Base-by-base conservation (phyloP, 148 eudicot species). In the Amaranthus hypochondriacus region DNA sequence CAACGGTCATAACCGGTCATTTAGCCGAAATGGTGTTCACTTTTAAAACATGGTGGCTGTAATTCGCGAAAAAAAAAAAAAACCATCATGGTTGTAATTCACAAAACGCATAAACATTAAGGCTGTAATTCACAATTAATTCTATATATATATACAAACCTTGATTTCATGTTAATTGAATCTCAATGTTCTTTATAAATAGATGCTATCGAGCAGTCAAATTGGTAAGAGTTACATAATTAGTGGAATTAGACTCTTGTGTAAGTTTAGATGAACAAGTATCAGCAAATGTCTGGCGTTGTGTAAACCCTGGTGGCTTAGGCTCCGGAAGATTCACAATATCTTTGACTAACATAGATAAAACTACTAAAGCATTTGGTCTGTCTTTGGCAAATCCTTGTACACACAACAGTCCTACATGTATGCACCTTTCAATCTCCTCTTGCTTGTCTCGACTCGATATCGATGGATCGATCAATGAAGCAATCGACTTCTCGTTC, bases 331-430 rank as follows among this genome's bases (percentile, higher is more conserved):
- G 69, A 12, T 57, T 75, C 42, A 66, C 60, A 15, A 44, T 80
- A 50, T 57, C 78, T 55, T 71, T 67, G 48, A 63, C 73, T 56
- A 83, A 49, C 81, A 80, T 74, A 9, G 68, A 52, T 53, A 80
- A 18, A 21, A 83, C 81, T 39, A 64, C 64, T 1, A 81, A 67
- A 76, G 81, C 80, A 68, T 68, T 71, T 44, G 86, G 86, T 52
- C 86, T 75, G 52, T 83, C 71, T 70, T 55, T 62, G 7, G 83
- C 76, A 56, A 54, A 61, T 51, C 71, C 78, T 59, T 83, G 86
- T 56, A 75, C 79, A 68, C 86, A 83, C 51, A 83, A 63, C 3
- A 83, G 68, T 28, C 81, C 86, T 4, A 80, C 79, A 75, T 80
- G 82, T 70, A 83, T 83, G 78, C 78, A 80, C 76, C 78, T 77